A percentile compares a stretch with the other conserved stretches of the same genome.
phyloP scores from a whole-genome alignment of 176 grass and related monocot species.

The Leersia perrieri region DNA sequence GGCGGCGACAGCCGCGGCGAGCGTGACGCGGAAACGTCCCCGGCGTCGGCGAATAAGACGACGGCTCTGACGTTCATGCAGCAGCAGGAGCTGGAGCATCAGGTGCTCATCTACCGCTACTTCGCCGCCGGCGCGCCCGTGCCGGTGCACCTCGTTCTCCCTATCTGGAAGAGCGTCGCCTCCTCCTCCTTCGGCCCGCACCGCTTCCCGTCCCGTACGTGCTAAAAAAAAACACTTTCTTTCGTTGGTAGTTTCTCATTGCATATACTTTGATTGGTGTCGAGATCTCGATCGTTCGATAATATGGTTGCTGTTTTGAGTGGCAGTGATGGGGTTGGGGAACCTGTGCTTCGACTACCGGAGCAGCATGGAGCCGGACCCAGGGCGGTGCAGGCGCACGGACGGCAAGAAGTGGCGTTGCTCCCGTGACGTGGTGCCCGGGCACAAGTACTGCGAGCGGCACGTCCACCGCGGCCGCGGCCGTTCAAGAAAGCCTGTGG shows the following conservation, averaged over 20 bases:
- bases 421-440: slow-evolving; percentile 81
- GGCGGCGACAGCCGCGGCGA: slow-evolving; percentile 21
- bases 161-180: slow-evolving; percentile 98
- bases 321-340: slow-evolving; percentile 76
- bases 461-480: slow-evolving; percentile 96
- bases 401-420: slow-evolving; percentile 99
- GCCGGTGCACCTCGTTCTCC: slow-evolving; percentile 86
- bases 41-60: not conserved
- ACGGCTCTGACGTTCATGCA: slow-evolving; percentile 92
- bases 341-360: slow-evolving; percentile 96
- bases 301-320: not conserved
- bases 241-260: not conserved
- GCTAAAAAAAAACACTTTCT: not conserved
- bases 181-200: slow-evolving; percentile 77
- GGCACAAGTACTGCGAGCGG: slow-evolving; percentile 99
- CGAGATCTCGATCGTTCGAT: not conserved
- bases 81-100: slow-evolving; percentile 97
- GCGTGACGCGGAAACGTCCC: not conserved
- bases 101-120: slow-evolving; percentile 98
- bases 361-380: slow-evolving; percentile 94
- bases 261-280: not conserved
- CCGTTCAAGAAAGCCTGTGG: slow-evolving; percentile 99
- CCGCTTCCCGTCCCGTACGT: slow-evolving; percentile 76
- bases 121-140: slow-evolving; percentile 85
- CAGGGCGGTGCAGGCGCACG: slow-evolving; percentile 84